A percentile compares a stretch with the other conserved stretches of the same genome.
Evolutionary conservation across 1,284 basidiomycete species (phyloP).

Genomic region (Golubevia pallescens): DNA sequence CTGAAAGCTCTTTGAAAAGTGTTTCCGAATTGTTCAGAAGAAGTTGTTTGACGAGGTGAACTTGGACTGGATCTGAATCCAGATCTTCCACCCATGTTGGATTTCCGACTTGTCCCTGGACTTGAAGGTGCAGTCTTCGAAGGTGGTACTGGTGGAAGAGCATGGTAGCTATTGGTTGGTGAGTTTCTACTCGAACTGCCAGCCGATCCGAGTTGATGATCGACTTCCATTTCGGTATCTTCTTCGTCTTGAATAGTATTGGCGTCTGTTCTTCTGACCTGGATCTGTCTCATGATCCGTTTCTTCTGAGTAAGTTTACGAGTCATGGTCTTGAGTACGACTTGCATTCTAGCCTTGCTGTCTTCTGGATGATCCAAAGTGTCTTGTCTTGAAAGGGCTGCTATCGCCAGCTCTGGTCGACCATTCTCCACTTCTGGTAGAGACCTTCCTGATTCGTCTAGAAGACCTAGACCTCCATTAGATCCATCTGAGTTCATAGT

Average conservation of each 20-base stretch:
- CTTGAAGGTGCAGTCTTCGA: conserved; percentile 7
- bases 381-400: conserved; percentile 31
- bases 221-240: conserved; percentile 15
- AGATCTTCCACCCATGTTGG: not conserved
- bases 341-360: conserved; percentile 62
- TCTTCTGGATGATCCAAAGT: conserved; percentile 54
- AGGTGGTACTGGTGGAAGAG: not conserved
- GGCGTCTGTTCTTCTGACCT: conserved; percentile 26
- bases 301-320: conserved; percentile 66
- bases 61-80: not conserved
- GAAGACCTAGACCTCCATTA: not conserved
- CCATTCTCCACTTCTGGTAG: conserved; percentile 7
- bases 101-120: not conserved
- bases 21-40: not conserved
- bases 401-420: conserved; percentile 19
- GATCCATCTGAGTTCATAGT: conserved; percentile 3
- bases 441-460: not conserved
- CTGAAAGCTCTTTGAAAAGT: not conserved
- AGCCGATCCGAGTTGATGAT: conserved; percentile 12
- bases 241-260: conserved; percentile 13
- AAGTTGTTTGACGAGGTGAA: not conserved
- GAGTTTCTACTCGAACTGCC: conserved; percentile 5
- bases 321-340: conserved; percentile 67
- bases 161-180: not conserved
- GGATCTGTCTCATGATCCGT: conserved; percentile 56